These are phyloP conservation scores for Pseudonitzschia delicatissima DNA, from an alignment of 108 stramenopile species.

Conservation along the genomic window DNA sequence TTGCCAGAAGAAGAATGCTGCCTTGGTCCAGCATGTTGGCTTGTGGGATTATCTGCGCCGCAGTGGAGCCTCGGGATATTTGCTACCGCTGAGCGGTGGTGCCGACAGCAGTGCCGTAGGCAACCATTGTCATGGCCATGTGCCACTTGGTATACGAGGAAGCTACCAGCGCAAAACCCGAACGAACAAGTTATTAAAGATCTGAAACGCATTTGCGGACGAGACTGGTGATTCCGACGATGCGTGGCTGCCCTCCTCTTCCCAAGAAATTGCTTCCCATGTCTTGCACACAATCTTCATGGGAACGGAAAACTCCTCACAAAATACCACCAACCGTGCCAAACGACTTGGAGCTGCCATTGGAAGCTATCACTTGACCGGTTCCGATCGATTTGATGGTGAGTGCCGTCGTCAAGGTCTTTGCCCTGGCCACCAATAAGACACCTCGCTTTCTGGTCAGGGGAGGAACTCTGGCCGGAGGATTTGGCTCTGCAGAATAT, in stretches of 20 bases:
- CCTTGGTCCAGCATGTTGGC: conserved; percentile 98
- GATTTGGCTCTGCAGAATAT: conserved; percentile 99
- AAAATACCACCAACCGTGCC: conserved; percentile 78
- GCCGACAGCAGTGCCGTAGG: conserved; percentile 94
- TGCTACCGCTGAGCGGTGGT: conserved; percentile 96
- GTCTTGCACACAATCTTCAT: conserved; percentile 95
- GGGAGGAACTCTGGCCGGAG: conserved; percentile 87
- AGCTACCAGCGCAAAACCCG: conserved; percentile 20
- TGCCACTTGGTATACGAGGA: conserved; percentile 83
- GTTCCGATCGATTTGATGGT: conserved; percentile 93
- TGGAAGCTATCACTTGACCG: conserved; percentile 88
- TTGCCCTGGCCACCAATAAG: conserved; percentile 72
- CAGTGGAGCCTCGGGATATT: conserved; percentile 90
- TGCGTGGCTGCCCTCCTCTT: conserved; percentile 68
- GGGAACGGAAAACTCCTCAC: conserved; percentile 92
- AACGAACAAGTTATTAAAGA: conserved; percentile 59
- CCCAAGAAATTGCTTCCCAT: conserved; percentile 80
- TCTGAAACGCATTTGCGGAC: conserved; percentile 57
- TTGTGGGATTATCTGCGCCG: conserved; percentile 98
- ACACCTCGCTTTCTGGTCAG: conserved; percentile 74
- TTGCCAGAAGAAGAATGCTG: conserved; percentile 96
- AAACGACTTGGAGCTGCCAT: conserved; percentile 81
- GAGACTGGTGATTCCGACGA: conserved; percentile 12
- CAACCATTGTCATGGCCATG: conserved; percentile 97
- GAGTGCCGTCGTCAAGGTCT: conserved; percentile 80